These are phyloP conservation scores for Leccinum rimulosum DNA, from an alignment of 768 basidiomycete genomes.

Conservation along the genomic window DNA sequence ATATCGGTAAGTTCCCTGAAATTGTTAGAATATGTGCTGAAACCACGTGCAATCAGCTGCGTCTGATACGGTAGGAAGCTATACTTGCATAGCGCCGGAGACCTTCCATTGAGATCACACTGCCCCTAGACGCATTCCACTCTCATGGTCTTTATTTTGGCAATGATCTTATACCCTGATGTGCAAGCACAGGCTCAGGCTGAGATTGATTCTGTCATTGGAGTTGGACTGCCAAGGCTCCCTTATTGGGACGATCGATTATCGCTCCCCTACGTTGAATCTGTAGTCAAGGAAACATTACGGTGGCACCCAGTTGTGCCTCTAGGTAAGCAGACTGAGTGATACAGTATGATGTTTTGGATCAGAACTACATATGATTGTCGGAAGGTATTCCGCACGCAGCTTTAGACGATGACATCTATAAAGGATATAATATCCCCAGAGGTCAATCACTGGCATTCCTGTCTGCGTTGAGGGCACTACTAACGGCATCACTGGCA, in stretches of 20 bases:
- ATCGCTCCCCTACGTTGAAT: background rate
- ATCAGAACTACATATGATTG: no score
- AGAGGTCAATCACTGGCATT: background rate
- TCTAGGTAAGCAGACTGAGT: background rate
- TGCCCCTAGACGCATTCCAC: background rate
- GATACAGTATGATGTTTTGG: background rate
- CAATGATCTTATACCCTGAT: no score
- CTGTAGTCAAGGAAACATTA: background rate
- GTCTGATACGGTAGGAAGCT: no score
- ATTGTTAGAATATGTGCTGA: no score
- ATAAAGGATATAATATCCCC: background rate
- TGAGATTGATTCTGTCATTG: background rate
- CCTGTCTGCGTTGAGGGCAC: background rate
- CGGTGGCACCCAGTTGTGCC: background rate
- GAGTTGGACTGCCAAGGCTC: background rate
- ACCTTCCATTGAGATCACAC: background rate
- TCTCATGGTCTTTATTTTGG: background rate
- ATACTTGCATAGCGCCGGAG: no score
- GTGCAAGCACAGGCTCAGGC: background rate
- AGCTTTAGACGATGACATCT: background rate
- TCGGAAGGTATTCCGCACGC: no score
- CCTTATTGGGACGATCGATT: background rate
- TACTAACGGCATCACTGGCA: no score
- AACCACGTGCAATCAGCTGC: no score
- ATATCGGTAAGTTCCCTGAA: no score